Percentiles rank a stretch among this genome's conserved stretches.
These are phyloP conservation scores for Ganoderma boninense DNA, from an alignment of 1,284 basidiomycete species.

Conservation along the genomic window DNA sequence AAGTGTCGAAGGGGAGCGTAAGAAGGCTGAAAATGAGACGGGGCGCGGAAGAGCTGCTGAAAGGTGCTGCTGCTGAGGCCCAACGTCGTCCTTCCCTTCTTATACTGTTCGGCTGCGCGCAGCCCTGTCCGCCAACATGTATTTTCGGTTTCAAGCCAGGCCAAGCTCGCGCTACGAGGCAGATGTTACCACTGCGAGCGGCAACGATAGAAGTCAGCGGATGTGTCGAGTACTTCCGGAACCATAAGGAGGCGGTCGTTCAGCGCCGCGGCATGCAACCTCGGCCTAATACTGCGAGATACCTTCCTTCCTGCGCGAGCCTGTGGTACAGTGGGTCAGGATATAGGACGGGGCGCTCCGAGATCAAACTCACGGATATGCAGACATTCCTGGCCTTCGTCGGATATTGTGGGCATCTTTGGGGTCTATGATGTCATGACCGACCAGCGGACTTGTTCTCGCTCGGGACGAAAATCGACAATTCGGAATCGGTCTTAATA, in stretches of 20 bases:
- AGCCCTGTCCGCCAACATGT: neutral
- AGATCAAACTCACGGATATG: neutral
- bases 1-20: neutral
- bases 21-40: neutral
- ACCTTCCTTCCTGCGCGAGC: neutral
- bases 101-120: conserved; percentile 7
- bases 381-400: neutral
- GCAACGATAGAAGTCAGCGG: neutral
- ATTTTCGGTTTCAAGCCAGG: conserved; percentile 4
- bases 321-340: neutral
- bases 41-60: conserved; percentile 13
- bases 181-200: neutral
- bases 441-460: neutral
- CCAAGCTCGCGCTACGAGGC: neutral
- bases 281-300: neutral
- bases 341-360: conserved; percentile 1
- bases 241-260: neutral
- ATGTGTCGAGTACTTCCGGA: conserved; percentile 5
- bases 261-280: neutral
- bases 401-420: conserved; percentile 4
- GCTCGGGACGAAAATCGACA: neutral
- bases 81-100: neutral
- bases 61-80: conserved; percentile 4
- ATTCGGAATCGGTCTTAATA: neutral
- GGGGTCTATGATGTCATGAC: neutral